Evolutionary conservation across 306 rosid genomes (phyloP).

Genomic region (Leucaena leucocephala): DNA sequence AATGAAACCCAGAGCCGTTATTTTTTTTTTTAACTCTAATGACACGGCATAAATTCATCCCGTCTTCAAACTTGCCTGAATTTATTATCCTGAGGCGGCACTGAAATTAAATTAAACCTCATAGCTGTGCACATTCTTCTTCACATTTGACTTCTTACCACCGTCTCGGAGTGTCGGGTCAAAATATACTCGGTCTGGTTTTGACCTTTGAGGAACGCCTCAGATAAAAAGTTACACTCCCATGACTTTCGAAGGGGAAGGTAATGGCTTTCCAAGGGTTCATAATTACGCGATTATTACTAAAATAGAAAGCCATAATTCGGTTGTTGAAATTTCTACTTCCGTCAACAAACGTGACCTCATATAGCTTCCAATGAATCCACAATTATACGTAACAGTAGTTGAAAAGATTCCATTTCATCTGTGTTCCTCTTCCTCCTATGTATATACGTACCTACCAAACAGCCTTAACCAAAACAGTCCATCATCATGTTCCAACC

Average conservation of each 20-base stretch:
- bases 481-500: background rate
- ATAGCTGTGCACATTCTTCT: background rate
- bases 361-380: slow-evolving; percentile 25
- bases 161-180: background rate
- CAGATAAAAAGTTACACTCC: background rate
- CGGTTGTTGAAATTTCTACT: slow-evolving; percentile 40
- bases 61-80: background rate
- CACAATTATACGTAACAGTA: slow-evolving; percentile 26
- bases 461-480: slow-evolving; percentile 3
- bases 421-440: background rate
- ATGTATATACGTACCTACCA: slow-evolving; percentile 29
- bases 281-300: slow-evolving; percentile 26
- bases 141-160: background rate
- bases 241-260: background rate
- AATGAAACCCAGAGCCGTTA: background rate
- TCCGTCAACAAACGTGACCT: slow-evolving; percentile 29
- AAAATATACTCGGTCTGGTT: background rate
- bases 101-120: background rate
- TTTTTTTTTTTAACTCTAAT: background rate
- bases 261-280: slow-evolving; percentile 18
- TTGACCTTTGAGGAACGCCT: background rate
- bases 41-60: background rate
- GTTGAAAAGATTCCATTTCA: slow-evolving; percentile 33
- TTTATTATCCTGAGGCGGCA: background rate
- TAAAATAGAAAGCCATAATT: slow-evolving; percentile 28